These are phyloP conservation scores for Myxozyma lipomycoides DNA, from an alignment of 805 yeast genomes.

Conservation along the genomic window DNA sequence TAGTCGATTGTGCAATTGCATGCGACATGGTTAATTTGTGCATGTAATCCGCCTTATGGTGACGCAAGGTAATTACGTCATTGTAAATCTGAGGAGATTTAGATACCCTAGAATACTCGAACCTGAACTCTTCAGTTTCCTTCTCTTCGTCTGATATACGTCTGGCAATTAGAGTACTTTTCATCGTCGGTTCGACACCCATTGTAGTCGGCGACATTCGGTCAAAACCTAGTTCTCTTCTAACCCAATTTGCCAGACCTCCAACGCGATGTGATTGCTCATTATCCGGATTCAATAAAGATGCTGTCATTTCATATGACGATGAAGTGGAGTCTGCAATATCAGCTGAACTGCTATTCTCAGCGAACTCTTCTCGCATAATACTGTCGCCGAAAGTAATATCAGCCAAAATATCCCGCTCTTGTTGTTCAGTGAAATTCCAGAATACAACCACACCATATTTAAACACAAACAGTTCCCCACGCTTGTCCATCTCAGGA, in stretches of 20 bases:
- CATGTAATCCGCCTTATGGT: conserved; percentile 67
- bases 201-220: not conserved
- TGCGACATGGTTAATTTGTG: conserved; percentile 91
- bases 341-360: not conserved
- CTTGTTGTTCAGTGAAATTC: conserved; percentile 91
- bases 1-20: conserved; percentile 95
- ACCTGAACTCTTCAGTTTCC: conserved; percentile 84
- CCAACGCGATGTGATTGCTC: not conserved
- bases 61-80: conserved; percentile 76
- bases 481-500: conserved; percentile 35
- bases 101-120: conserved; percentile 54
- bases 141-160: conserved; percentile 81
- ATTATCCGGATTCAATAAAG: not conserved
- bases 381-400: conserved; percentile 56
- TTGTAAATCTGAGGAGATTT: conserved; percentile 57
- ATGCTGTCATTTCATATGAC: not conserved
- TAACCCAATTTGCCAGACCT: not conserved
- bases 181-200: conserved; percentile 32
- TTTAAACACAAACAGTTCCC: conserved; percentile 83
- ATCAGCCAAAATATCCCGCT: conserved; percentile 89
- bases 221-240: not conserved
- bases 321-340: not conserved
- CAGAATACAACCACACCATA: conserved; percentile 98
- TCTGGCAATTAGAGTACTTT: conserved; percentile 49
- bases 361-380: not conserved